phyloP scores from a whole-genome alignment of 306 rosid genomes.

The Cajanus cajan region DNA sequence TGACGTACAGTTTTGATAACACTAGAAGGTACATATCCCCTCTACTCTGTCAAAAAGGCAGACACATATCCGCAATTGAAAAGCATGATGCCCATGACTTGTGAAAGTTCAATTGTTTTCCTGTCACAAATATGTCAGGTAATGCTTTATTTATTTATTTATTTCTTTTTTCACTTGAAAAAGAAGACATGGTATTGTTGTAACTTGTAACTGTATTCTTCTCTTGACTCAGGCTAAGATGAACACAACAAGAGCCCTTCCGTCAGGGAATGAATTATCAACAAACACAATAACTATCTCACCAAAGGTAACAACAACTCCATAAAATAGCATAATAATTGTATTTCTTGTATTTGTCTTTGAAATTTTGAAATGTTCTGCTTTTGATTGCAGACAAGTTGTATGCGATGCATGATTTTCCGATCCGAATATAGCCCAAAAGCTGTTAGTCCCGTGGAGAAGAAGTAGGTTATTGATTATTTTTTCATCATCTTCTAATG shows the following conservation, averaged over 20 bases:
- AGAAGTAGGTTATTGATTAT: slow-evolving; percentile 45
- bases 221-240: slow-evolving; percentile 24
- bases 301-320: slow-evolving; percentile 33
- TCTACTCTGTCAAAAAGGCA: background rate
- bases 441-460: slow-evolving; percentile 33
- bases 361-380: background rate
- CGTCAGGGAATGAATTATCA: slow-evolving; percentile 11
- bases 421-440: slow-evolving; percentile 40
- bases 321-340: background rate
- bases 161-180: background rate
- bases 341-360: background rate
- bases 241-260: slow-evolving; percentile 15
- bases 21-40: background rate
- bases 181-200: background rate
- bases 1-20: background rate
- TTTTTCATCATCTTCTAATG: background rate
- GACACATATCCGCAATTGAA: background rate
- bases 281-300: slow-evolving; percentile 6
- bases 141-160: too few species aligned
- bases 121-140: slow-evolving; percentile 18
- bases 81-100: background rate
- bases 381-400: slow-evolving; percentile 28
- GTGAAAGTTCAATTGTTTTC: background rate
- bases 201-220: background rate
- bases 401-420: background rate